Evolutionary conservation across 257 asterid genomes (phyloP).

Genomic region (Coffea eugenioides): DNA sequence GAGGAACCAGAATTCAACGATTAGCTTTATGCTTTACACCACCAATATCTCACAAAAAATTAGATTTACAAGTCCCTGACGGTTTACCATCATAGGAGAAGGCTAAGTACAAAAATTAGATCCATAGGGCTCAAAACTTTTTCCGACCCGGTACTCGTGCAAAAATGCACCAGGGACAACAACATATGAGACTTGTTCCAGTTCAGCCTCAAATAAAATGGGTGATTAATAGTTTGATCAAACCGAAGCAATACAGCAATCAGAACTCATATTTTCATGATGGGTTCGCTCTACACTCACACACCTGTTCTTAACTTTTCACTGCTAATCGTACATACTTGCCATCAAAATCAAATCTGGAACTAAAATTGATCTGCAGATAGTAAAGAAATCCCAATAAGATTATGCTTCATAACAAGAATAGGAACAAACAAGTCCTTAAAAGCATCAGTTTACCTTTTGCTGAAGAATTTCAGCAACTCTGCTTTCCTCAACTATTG

Average conservation of each 20-base stretch:
- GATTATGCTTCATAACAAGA: background rate
- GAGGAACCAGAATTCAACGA: background rate
- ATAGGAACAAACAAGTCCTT: background rate
- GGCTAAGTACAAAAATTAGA: background rate
- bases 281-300: background rate
- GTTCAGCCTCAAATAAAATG: background rate
- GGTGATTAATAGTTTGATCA: background rate
- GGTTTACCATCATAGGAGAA: background rate
- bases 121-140: background rate
- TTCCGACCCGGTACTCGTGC: background rate
- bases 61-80: background rate
- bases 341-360: slow-evolving; percentile 57
- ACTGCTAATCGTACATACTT: slow-evolving; percentile 52
- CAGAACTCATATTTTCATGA: background rate
- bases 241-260: background rate
- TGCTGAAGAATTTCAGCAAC: slow-evolving; percentile 48
- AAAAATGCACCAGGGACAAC: background rate
- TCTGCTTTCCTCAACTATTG: slow-evolving; percentile 38
- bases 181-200: background rate
- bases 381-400: slow-evolving; percentile 3
- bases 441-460: slow-evolving; percentile 43
- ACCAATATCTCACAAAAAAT: background rate
- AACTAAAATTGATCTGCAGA: slow-evolving; percentile 66
- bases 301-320: slow-evolving; percentile 27
- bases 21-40: background rate